These are phyloP conservation scores for Zymoseptoria passerinii DNA, from an alignment of 2,329 filamentous ascomycete species.

Conservation along the genomic window DNA sequence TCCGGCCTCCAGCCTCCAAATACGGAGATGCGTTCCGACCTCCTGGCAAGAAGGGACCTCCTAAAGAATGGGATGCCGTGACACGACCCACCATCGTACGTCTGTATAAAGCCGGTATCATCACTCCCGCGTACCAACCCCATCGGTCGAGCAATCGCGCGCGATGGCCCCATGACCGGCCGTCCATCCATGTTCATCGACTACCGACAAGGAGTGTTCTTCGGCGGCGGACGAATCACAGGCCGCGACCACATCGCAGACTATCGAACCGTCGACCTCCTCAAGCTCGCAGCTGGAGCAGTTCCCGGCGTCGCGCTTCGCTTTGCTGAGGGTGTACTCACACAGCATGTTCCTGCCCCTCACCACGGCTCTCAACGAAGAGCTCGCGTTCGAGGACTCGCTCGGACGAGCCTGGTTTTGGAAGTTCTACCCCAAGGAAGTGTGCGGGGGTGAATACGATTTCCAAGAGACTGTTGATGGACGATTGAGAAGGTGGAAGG, in stretches of 20 bases:
- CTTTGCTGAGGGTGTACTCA: constrained; percentile 40
- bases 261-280: constrained; percentile 29
- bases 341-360: constrained; percentile 44
- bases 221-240: constrained; percentile 1
- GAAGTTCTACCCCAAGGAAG: constrained; percentile 41
- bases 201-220: constrained; percentile 21
- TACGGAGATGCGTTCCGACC: not conserved
- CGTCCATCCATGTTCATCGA: constrained; percentile 39
- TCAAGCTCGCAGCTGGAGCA: constrained; percentile 25
- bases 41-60: constrained; percentile 20
- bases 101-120: constrained; percentile 41
- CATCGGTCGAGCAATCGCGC: constrained; percentile 33
- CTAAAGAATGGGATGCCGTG: constrained; percentile 33
- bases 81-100: constrained; percentile 37
- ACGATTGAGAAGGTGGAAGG: constrained; percentile 23
- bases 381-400: constrained; percentile 36
- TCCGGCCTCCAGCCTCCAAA: constrained; percentile 10
- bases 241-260: constrained; percentile 27
- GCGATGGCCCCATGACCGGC: constrained; percentile 30
- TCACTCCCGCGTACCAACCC: constrained; percentile 29
- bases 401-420: constrained; percentile 39
- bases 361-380: constrained; percentile 19
- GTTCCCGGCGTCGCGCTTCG: constrained; percentile 29
- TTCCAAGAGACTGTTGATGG: constrained; percentile 35
- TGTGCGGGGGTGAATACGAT: constrained; percentile 37